Base-by-base conservation (phyloP, 257 asterid species). In the Solanum pimpinellifolium region DNA sequence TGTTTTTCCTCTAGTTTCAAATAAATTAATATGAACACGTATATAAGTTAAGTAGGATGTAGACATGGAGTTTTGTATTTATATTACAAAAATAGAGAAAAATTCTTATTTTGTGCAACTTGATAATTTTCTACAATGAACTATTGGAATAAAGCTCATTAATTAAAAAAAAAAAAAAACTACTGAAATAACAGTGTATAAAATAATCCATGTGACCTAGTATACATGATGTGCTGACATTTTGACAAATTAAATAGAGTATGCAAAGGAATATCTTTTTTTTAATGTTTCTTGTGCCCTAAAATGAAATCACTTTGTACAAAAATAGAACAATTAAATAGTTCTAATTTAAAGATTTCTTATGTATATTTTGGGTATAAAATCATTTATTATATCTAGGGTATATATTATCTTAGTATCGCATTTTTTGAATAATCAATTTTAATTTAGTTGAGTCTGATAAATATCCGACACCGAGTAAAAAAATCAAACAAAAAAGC, bases 381-480 rank as follows among this genome's bases (percentile, higher is more conserved):
- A 52, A 52, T 16, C 10, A 52, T 52, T 9, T 52, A 52, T 52
- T 7, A 9, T 52, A 52, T 23, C 62, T 49, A 49, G 60, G 60
- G 60, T 47, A 47, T 33, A 33, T 33, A 33, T 33, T 47, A 47
- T 47, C 8, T 14, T 47, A 47, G 3, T 0, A 20, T 49, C 8
- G 0, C 14, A 49, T 13, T 46, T 49, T 41, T 49, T 49, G 8
- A 7, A 49, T 49, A 3, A 49, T 49, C 59, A 14, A 47, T 14
- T 47, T 0, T 14, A 14, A 47, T 6, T 47, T 47, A 47, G 2
- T 47, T 47, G 20, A 47, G 59, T 47, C 20, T 16, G 8, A 47
- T 14, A 47, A 14, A 47, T 47, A 47, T 47, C 2, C 8, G 1
- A 49, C 0, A 49, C 0, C 21, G 2, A 20, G 60, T 1, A 2